phyloP scores from a whole-genome alignment of 305 asterid genomes.

The Rubia peregrina region DNA sequence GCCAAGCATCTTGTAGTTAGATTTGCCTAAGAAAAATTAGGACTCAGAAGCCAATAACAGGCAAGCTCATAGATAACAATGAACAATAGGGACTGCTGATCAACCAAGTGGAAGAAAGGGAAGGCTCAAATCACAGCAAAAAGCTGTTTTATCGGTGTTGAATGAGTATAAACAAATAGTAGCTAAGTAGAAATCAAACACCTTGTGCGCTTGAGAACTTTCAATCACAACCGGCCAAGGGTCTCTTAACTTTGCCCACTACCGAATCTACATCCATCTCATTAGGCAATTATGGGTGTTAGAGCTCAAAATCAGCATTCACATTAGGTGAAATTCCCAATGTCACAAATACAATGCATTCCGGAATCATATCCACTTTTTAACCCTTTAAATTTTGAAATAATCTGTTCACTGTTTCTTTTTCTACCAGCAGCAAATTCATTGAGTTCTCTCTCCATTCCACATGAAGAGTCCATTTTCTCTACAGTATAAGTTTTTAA shows the following conservation, averaged over 20 bases:
- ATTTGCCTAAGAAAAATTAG: not conserved
- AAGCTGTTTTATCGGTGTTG: not conserved
- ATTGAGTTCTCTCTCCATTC: too few species aligned
- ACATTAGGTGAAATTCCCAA: not conserved
- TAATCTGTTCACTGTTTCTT: not conserved
- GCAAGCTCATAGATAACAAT: not conserved
- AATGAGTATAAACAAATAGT: not conserved
- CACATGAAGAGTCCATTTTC: not conserved
- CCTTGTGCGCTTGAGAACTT: not conserved
- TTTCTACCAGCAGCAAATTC: not conserved
- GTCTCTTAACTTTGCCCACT: not conserved
- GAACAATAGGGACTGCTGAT: not conserved
- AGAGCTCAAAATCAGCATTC: not conserved
- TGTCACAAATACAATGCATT: not conserved
- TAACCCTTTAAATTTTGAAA: not conserved
- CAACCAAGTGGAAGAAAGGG: not conserved
- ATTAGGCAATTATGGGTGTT: not conserved
- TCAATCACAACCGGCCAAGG: not conserved
- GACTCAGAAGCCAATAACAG: not conserved
- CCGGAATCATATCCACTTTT: not conserved
- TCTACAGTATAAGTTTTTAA: not conserved
- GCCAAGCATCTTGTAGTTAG: slow-evolving; percentile 16
- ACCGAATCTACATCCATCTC: not conserved
- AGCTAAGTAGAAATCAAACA: not conserved
- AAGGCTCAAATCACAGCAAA: not conserved